Percentiles rank a stretch among this genome's conserved stretches.
Evolutionary conservation across 768 basidiomycete genomes (phyloP).

Genomic region (Gyrodon lividus): DNA sequence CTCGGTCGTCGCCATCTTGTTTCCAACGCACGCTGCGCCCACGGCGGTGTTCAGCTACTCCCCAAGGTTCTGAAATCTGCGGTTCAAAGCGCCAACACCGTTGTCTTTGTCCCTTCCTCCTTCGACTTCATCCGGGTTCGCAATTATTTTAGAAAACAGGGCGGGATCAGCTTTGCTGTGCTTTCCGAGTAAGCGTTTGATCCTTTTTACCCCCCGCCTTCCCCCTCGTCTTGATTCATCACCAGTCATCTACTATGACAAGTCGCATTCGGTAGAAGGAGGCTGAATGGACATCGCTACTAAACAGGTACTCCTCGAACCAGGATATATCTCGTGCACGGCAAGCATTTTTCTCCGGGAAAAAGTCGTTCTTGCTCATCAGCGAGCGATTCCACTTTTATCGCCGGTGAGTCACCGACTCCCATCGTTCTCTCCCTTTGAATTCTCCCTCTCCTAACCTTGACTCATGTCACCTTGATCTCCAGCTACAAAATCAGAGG

Average conservation of each 20-base stretch:
- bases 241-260: too few relatives aligned
- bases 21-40: too few relatives aligned
- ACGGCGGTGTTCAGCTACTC: constrained; percentile 53
- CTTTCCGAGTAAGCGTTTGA: constrained; percentile 75
- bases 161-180: constrained; percentile 70
- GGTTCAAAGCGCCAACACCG: constrained; percentile 85
- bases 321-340: constrained; percentile 93
- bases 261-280: too few relatives aligned
- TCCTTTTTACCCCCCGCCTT: background rate
- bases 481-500: constrained; percentile 91
- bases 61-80: constrained; percentile 88
- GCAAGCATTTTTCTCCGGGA: constrained; percentile 87
- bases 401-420: constrained; percentile 53
- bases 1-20: background rate
- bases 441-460: background rate
- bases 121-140: constrained; percentile 94
- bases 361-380: constrained; percentile 82
- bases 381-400: constrained; percentile 99
- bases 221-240: too few relatives aligned
- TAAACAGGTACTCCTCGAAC: constrained; percentile 80
- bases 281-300: background rate
- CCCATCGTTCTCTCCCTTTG: background rate
- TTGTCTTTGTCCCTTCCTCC: constrained; percentile 89
- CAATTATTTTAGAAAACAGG: constrained; percentile 76
- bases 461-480: background rate